Evolutionary conservation across 179 eudicot species (phyloP), one percentile per base, ranked within the genome.

Genomic region (Amaranthus tricolor): DNA sequence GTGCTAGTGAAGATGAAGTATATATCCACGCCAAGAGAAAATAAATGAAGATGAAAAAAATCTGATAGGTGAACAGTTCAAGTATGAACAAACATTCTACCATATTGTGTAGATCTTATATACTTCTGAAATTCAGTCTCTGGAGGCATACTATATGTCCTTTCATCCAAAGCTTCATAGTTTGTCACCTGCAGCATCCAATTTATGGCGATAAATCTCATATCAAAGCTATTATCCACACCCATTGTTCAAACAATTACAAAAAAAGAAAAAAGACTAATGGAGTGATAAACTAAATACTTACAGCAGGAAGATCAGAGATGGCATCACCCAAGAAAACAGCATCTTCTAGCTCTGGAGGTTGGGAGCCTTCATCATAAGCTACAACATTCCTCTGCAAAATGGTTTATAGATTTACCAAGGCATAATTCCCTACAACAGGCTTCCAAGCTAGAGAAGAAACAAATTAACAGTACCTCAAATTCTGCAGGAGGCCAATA

Each of bases 251-350:
- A 45, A 66, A 66, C 19, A 57, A 21, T 10, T 50, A 49, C 65
- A 76, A 70, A 49, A 70, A 74, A 71, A 31, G 17, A 72, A 31
- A 55, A 62, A 21, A 64, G 45, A 20, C 20, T 55, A 19, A 53
- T 31, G 16, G 17, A 62, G 12, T 62, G 44, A 17, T 19, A 12
- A 43, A 67, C 43, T 43, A 8, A 24, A 76, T 55, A 74, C 79
- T 76, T 85, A 96, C 99, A 66, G 85, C 73, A 54, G 97, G 99
- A 59, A 96, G 98, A 77, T 96, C 98, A 67, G 99, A 95, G 62
- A 96, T 84, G 66, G 99, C 95, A 84, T 89, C 97, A 59, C 81
- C 85, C 21, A 96, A 90, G 70, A 96, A 60, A 16, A 85, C 77
- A 77, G 94, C 91, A 74, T 85, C 83, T 85, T 93, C 94, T 76